These are phyloP conservation scores for Begonia fuchsioides DNA, from an alignment of 306 rosid species.

Conservation along the genomic window DNA sequence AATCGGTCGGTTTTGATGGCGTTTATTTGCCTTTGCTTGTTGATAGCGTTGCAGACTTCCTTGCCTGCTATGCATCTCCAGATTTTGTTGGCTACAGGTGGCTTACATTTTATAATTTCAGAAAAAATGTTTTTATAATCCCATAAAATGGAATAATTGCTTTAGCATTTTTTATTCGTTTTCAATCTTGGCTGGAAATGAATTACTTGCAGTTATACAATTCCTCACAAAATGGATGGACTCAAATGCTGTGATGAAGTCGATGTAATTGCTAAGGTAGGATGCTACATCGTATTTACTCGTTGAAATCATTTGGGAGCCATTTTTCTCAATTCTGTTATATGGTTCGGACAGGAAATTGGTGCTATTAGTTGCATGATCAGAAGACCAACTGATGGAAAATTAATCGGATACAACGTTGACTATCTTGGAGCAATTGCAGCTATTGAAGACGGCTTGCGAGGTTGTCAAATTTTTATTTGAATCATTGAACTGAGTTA, in stretches of 20 bases:
- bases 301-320: too few relatives aligned
- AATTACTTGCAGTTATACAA: conserved; percentile 27
- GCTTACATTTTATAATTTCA: too few relatives aligned
- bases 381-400: conserved; percentile 38
- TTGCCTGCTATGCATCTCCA: conserved; percentile 36
- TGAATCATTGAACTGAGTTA: neutral
- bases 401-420: conserved; percentile 38
- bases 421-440: conserved; percentile 61
- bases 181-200: too few relatives aligned
- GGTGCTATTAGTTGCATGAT: conserved; percentile 71
- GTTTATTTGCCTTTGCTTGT: conserved; percentile 54
- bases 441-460: conserved; percentile 48
- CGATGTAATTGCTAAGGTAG: conserved; percentile 47
- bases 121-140: too few relatives aligned
- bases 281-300: too few relatives aligned
- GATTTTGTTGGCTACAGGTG: conserved; percentile 66
- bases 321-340: neutral
- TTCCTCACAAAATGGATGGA: conserved; percentile 52
- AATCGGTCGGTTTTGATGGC: conserved; percentile 39
- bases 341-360: conserved; percentile 24
- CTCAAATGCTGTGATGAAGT: conserved; percentile 43
- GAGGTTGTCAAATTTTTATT: conserved; percentile 20
- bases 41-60: conserved; percentile 33
- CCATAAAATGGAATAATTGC: too few relatives aligned
- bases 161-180: too few relatives aligned